Conservation (phyloP, 2,329 filamentous ascomycete genomes). For the Coniochaeta sp. region DNA sequence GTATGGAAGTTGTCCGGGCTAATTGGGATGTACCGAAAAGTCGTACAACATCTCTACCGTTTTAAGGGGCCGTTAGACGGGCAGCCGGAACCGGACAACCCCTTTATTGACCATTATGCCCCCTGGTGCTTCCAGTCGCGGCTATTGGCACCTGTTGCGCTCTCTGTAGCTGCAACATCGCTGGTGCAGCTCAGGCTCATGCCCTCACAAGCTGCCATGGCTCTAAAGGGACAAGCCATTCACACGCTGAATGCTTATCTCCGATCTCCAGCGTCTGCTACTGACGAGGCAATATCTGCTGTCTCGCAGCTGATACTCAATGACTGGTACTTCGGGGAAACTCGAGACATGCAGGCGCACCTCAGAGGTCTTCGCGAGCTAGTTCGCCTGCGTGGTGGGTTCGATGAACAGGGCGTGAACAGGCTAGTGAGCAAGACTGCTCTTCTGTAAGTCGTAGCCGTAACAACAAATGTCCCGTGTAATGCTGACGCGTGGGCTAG, state of each 20-base stretch:
- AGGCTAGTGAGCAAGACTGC: constrained; percentile 40
- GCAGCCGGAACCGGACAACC: constrained; percentile 31
- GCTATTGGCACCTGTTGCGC: constrained; percentile 37
- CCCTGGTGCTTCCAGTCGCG: constrained; percentile 42
- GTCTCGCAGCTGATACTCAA: constrained; percentile 41
- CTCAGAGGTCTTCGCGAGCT: constrained; percentile 40
- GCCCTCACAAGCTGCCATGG: constrained; percentile 31
- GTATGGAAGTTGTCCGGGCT: not conserved
- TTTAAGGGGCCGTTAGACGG: constrained; percentile 45
- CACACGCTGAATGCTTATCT: constrained; percentile 40
- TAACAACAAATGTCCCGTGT: not conserved
- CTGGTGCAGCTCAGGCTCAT: constrained; percentile 40
- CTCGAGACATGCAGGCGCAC: constrained; percentile 34
- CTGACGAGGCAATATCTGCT: constrained; percentile 37
- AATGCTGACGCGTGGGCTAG: constrained; percentile 16
- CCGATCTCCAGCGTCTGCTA: constrained; percentile 24
- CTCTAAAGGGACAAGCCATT: constrained; percentile 34
- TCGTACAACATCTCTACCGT: constrained; percentile 38
- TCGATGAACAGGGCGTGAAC: constrained; percentile 36
- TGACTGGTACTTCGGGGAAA: constrained; percentile 47
- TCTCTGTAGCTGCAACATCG: constrained; percentile 44
- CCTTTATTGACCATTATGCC: constrained; percentile 38
- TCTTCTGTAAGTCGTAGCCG: constrained; percentile 30
- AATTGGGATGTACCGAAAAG: constrained; percentile 19
- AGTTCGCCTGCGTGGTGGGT: constrained; percentile 37